Conservation (phyloP, 2,329 filamentous ascomycete species). For the Aspergillus viridinutans region DNA sequence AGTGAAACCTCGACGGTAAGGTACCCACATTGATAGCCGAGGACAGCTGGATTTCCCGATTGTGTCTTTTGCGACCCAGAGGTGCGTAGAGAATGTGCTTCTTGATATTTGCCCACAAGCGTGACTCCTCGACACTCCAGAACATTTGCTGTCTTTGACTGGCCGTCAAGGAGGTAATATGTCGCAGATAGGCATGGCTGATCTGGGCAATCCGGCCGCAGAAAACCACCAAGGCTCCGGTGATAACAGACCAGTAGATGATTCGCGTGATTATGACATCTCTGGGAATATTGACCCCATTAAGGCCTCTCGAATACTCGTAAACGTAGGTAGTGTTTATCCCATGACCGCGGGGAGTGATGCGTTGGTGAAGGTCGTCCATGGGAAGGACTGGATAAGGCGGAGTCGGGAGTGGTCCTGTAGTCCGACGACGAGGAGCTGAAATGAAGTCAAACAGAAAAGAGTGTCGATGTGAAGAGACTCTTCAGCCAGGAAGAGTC, state of each 20-base stretch:
- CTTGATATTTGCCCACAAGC: slow-evolving; percentile 42
- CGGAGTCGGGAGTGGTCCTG: slow-evolving; percentile 4
- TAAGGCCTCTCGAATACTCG: slow-evolving; percentile 38
- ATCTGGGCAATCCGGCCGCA: slow-evolving; percentile 41
- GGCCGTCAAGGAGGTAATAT: slow-evolving; percentile 37
- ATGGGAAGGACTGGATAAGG: slow-evolving; percentile 18
- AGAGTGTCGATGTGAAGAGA: background rate
- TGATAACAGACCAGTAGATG: slow-evolving; percentile 34
- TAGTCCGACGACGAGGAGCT: background rate
- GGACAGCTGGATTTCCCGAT: slow-evolving; percentile 66
- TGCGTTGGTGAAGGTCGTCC: slow-evolving; percentile 21
- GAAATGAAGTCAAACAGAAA: slow-evolving; percentile 1
- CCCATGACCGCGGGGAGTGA: slow-evolving; percentile 23
- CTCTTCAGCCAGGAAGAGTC: background rate
- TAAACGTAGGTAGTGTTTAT: slow-evolving; percentile 38
- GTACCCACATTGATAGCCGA: slow-evolving; percentile 69
- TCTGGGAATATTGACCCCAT: slow-evolving; percentile 36
- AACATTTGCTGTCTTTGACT: slow-evolving; percentile 39
- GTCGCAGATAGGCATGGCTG: slow-evolving; percentile 43
- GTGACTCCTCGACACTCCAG: slow-evolving; percentile 42
- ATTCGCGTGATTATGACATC: slow-evolving; percentile 39
- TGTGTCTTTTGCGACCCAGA: slow-evolving; percentile 70
- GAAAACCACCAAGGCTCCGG: slow-evolving; percentile 35
- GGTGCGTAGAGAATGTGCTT: slow-evolving; percentile 57
- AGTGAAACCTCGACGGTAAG: slow-evolving; percentile 73